phyloP scores from a whole-genome alignment of 2,329 filamentous ascomycete genomes.

The Fusarium nodosum region DNA sequence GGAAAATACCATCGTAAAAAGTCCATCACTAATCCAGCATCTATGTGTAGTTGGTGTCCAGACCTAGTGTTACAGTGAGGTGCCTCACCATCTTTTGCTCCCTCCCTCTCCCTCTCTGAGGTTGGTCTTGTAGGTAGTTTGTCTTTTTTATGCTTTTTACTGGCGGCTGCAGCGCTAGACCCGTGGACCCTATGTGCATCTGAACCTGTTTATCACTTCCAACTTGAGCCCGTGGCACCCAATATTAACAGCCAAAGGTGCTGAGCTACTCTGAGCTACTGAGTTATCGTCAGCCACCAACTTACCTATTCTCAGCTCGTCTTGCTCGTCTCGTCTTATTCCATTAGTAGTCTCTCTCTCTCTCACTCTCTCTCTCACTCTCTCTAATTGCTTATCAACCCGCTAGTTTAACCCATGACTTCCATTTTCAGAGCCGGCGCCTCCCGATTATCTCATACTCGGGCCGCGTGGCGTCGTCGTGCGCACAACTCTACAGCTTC shows the following conservation, averaged over 20 bases:
- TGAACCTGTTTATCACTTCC: slow-evolving; percentile 43
- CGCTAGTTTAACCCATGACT: slow-evolving; percentile 47
- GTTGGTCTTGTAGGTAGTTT: slow-evolving; percentile 4
- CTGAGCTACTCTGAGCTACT: slow-evolving; percentile 13
- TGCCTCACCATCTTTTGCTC: slow-evolving; percentile 19
- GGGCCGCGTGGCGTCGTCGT: slow-evolving; percentile 47
- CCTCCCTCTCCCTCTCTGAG: slow-evolving; percentile 15
- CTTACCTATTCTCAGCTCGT: slow-evolving; percentile 44
- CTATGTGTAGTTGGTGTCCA: slow-evolving; percentile 19
- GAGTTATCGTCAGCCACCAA: slow-evolving; percentile 42
- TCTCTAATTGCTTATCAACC: slow-evolving; percentile 31
- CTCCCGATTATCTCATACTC: slow-evolving; percentile 36
- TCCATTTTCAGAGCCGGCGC: slow-evolving; percentile 40
- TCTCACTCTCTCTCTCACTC: not conserved
- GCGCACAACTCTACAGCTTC: slow-evolving; percentile 40
- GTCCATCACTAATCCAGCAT: slow-evolving; percentile 17
- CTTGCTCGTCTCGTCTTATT: slow-evolving; percentile 1
- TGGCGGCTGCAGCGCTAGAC: slow-evolving; percentile 42
- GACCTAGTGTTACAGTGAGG: not conserved
- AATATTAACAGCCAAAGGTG: slow-evolving; percentile 13
- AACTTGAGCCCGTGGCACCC: slow-evolving; percentile 30
- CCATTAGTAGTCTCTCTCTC: not conserved
- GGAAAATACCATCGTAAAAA: slow-evolving; percentile 21
- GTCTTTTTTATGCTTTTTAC: slow-evolving; percentile 27
- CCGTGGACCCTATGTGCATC: slow-evolving; percentile 39